phyloP scores from a whole-genome alignment of 148 eudicot genomes.

The Salicornia ramosissima region DNA sequence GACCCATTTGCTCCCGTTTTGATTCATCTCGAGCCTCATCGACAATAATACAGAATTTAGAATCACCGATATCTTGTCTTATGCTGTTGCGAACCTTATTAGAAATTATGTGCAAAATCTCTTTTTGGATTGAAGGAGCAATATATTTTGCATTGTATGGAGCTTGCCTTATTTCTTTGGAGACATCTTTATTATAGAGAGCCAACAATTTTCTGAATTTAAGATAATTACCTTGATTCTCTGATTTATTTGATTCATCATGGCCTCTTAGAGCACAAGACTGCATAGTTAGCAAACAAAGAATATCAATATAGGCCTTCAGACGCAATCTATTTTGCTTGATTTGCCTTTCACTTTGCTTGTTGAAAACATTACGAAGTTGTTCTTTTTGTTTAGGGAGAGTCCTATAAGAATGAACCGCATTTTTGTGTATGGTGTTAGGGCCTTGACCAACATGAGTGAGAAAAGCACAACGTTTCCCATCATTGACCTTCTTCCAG shows the following conservation, averaged over 20 bases:
- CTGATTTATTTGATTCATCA: not conserved
- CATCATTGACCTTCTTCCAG: conserved; percentile 14
- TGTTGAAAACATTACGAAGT: not conserved
- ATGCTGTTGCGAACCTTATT: not conserved
- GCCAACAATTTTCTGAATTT: not conserved
- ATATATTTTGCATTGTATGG: conserved; percentile 8
- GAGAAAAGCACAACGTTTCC: conserved; percentile 5
- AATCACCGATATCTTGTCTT: conserved; percentile 1
- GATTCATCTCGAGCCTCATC: conserved; percentile 16
- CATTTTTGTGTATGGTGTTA: no score
- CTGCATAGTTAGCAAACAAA: conserved; percentile 1
- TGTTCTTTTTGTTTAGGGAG: conserved; percentile 4
- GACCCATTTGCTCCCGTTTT: conserved; percentile 10
- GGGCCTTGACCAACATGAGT: conserved; percentile 6
- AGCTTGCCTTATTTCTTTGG: conserved; percentile 1
- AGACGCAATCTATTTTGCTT: conserved; percentile 12
- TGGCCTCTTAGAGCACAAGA: conserved; percentile 20
- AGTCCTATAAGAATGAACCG: not conserved
- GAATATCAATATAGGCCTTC: not conserved
- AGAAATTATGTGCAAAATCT: conserved; percentile 7
- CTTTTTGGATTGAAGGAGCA: conserved; percentile 2
- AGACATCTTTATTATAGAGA: not conserved
- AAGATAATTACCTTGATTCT: not conserved
- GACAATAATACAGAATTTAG: conserved; percentile 10
- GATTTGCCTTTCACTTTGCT: conserved; percentile 9